phyloP scores from a whole-genome alignment of 2,329 filamentous ascomycete species.

The Fusarium brevicatenulatum region DNA sequence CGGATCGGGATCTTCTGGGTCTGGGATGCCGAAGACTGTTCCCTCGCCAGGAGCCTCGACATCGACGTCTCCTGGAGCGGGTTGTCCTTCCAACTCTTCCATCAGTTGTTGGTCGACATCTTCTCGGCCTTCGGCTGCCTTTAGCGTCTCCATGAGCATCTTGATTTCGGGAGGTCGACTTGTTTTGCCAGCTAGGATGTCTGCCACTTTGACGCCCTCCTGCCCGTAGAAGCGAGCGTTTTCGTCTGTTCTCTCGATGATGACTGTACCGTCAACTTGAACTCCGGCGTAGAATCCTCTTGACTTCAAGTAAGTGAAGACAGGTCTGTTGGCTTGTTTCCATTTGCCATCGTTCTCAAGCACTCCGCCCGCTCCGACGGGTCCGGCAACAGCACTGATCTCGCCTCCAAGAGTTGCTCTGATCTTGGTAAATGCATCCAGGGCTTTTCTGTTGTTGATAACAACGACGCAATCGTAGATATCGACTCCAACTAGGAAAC shows the following conservation, averaged over 20 bases:
- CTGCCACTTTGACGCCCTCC: slow-evolving; percentile 57
- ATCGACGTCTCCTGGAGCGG: slow-evolving; percentile 50
- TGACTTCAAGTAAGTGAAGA: slow-evolving; percentile 80
- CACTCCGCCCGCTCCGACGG: slow-evolving; percentile 75
- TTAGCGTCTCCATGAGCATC: slow-evolving; percentile 49
- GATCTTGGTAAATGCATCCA: slow-evolving; percentile 79
- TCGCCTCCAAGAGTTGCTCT: slow-evolving; percentile 82
- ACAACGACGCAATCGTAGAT: slow-evolving; percentile 90
- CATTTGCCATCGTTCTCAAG: slow-evolving; percentile 67
- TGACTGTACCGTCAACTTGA: slow-evolving; percentile 84
- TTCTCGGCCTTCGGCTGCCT: slow-evolving; percentile 47
- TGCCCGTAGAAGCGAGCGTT: slow-evolving; percentile 87
- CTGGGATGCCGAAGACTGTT: slow-evolving; percentile 51
- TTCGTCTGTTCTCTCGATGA: slow-evolving; percentile 84
- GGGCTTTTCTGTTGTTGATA: slow-evolving; percentile 79
- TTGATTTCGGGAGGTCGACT: slow-evolving; percentile 39
- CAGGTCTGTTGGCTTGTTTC: slow-evolving; percentile 62
- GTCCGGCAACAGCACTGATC: slow-evolving; percentile 76
- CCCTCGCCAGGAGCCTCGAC: slow-evolving; percentile 44
- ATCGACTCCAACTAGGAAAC: slow-evolving; percentile 82
- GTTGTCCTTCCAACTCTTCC: slow-evolving; percentile 49
- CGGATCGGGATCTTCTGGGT: slow-evolving; percentile 51
- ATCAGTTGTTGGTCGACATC: slow-evolving; percentile 49
- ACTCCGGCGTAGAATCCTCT: slow-evolving; percentile 88
- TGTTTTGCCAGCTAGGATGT: slow-evolving; percentile 59